phyloP scores from a whole-genome alignment of 495 filamentous ascomycete species.

The Xylaria flabelliformis region DNA sequence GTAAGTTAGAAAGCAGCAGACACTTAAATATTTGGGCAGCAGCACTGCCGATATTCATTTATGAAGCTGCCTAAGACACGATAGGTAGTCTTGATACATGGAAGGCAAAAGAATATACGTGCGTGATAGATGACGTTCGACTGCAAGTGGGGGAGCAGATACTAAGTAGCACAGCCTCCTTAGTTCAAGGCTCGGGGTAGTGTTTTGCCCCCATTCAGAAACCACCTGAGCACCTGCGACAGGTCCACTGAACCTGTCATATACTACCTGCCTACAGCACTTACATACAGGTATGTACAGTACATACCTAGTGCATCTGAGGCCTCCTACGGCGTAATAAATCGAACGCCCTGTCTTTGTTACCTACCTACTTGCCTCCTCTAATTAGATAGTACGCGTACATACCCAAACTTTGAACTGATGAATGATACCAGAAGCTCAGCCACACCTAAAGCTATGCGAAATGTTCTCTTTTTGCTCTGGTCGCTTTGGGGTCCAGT shows the following conservation, averaged over 20 bases:
- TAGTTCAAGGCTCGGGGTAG: not conserved
- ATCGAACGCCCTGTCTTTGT: not conserved
- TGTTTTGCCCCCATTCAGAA: constrained; percentile 10
- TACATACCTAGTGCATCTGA: not conserved
- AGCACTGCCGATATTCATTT: not conserved
- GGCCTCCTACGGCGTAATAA: constrained; percentile 15
- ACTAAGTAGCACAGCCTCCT: not conserved
- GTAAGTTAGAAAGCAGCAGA: not conserved
- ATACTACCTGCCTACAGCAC: no score
- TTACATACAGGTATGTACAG: no score
- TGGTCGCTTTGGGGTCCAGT: not conserved
- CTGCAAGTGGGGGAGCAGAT: not conserved
- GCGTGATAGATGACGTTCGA: not conserved
- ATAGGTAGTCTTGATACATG: constrained; percentile 6
- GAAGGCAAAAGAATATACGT: constrained; percentile 6
- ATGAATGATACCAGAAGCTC: not conserved
- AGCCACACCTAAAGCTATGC: not conserved
- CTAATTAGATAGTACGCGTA: not conserved
- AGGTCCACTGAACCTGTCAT: not conserved
- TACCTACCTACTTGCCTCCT: not conserved
- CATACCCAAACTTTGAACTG: not conserved
- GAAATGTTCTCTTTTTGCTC: not conserved
- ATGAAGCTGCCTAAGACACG: not conserved
- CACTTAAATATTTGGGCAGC: not conserved
- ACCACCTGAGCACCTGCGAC: not conserved